Evolutionary conservation across 2,329 filamentous ascomycete genomes (phyloP).

Genomic region (Albophoma yamanashiensis): DNA sequence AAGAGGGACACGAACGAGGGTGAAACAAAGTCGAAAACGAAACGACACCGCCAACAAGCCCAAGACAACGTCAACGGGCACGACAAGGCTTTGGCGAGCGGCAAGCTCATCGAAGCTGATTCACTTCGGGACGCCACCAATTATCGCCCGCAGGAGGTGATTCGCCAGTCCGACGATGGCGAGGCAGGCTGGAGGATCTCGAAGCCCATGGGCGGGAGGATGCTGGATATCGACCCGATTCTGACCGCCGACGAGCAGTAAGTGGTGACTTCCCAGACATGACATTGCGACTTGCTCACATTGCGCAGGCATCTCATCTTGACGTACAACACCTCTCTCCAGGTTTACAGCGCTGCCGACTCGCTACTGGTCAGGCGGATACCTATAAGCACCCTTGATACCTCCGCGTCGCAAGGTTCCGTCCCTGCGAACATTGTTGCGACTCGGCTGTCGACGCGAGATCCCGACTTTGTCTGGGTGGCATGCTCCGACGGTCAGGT

Average conservation of each 20-base stretch:
- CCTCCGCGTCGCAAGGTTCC: conserved; percentile 12
- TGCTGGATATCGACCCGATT: conserved; percentile 54
- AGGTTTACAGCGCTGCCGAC: conserved; percentile 70
- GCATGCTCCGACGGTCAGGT: conserved; percentile 47
- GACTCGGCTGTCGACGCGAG: conserved; percentile 25
- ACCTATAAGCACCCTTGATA: conserved; percentile 28
- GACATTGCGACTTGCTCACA: conserved; percentile 6
- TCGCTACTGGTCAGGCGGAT: conserved; percentile 73
- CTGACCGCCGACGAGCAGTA: conserved; percentile 52
- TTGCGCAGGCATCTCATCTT: conserved; percentile 58
- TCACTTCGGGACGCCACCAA: conserved; percentile 4
- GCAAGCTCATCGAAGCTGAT: conserved; percentile 2
- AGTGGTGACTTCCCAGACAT: conserved; percentile 11
- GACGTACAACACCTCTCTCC: conserved; percentile 62
- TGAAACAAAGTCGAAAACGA: conserved; percentile 30
- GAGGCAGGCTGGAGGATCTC: conserved; percentile 47
- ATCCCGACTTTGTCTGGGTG: conserved; percentile 45
- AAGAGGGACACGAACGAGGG: conserved; percentile 34
- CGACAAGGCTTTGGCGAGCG: conserved; percentile 4
- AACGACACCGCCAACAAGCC: conserved; percentile 25
- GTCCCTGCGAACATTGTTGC: conserved; percentile 26
- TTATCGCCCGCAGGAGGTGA: conserved; percentile 13
- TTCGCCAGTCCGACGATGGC: conserved; percentile 16
- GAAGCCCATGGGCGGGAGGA: conserved; percentile 53
- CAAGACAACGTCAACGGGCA: conserved; percentile 16